phyloP scores from a whole-genome alignment of 805 yeast genomes.

The Ogataea neopini region DNA sequence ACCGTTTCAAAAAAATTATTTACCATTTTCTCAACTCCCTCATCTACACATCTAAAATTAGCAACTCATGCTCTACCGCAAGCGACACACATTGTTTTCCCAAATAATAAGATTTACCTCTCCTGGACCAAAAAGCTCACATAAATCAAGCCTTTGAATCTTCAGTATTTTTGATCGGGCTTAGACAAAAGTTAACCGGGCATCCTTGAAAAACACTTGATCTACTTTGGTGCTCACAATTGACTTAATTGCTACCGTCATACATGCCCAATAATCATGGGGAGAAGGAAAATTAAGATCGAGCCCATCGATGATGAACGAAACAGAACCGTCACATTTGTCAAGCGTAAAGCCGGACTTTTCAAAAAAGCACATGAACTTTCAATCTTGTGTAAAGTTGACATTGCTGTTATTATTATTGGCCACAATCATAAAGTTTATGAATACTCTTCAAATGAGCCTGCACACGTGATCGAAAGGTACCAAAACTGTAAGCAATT shows the following conservation, averaged over 20 bases:
- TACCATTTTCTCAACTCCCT: too few relatives aligned
- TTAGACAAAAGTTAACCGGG: not conserved
- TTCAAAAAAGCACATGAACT: slow-evolving; percentile 86
- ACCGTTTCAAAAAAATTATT: too few relatives aligned
- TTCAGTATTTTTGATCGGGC: not conserved
- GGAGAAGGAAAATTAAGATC: slow-evolving; percentile 93
- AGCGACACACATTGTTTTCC: slow-evolving; percentile 3
- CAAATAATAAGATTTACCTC: slow-evolving; percentile 4
- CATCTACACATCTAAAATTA: slow-evolving; percentile 17
- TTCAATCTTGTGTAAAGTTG: slow-evolving; percentile 89
- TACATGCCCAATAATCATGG: slow-evolving; percentile 63
- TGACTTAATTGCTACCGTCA: not conserved
- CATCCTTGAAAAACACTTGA: not conserved
- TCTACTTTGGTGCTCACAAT: slow-evolving; percentile 1
- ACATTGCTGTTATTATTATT: slow-evolving; percentile 83
- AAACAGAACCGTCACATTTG: slow-evolving; percentile 82
- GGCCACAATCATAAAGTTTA: slow-evolving; percentile 82
- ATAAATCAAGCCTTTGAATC: not conserved
- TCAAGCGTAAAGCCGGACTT: slow-evolving; percentile 91
- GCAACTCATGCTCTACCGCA: slow-evolving; percentile 11
- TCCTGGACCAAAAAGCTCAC: not conserved
- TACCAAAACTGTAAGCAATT: slow-evolving; percentile 34
- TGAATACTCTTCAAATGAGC: slow-evolving; percentile 76
- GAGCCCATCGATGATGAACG: slow-evolving; percentile 90
- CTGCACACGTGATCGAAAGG: slow-evolving; percentile 47